These are phyloP conservation scores for Thalassia testudinum DNA, from an alignment of 116 monocot genomes.

Conservation along the genomic window DNA sequence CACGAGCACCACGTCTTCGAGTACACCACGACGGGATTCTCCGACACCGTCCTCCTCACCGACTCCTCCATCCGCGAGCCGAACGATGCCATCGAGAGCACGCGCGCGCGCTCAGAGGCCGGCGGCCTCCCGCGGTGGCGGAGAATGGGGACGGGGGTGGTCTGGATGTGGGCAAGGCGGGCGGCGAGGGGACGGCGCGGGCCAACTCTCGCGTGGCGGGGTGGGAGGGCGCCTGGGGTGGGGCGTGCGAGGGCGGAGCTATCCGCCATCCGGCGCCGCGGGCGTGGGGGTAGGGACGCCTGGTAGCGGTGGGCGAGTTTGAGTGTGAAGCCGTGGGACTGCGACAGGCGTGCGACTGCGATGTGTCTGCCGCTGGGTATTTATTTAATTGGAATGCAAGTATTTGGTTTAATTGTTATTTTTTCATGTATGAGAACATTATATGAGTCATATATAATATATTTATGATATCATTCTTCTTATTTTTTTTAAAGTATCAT, in stretches of 20 bases:
- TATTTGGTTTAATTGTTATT: no score
- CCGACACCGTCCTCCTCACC: slow-evolving; percentile 15
- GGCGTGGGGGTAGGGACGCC: no score
- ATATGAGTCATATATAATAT: no score
- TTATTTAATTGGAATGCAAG: no score
- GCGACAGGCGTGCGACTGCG: no score
- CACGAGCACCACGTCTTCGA: slow-evolving; percentile 37
- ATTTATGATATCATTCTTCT: no score
- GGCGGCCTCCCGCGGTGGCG: not conserved
- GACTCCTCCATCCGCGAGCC: slow-evolving; percentile 25
- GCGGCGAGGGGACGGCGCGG: not conserved
- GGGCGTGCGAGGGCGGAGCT: not conserved
- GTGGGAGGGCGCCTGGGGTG: not conserved
- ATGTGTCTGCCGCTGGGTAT: no score
- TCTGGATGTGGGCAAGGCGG: not conserved
- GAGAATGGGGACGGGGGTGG: not conserved
- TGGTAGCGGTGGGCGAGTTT: no score
- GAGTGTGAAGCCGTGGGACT: no score
- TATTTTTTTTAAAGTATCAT: no score
- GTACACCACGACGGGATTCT: slow-evolving; percentile 24
- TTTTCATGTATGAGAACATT: no score
- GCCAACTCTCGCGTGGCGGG: not conserved
- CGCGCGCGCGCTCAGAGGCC: slow-evolving; percentile 15
- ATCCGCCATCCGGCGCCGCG: no score
- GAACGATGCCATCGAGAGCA: slow-evolving; percentile 5